phyloP scores from a whole-genome alignment of 495 filamentous ascomycete species.

The Viridothelium virens region DNA sequence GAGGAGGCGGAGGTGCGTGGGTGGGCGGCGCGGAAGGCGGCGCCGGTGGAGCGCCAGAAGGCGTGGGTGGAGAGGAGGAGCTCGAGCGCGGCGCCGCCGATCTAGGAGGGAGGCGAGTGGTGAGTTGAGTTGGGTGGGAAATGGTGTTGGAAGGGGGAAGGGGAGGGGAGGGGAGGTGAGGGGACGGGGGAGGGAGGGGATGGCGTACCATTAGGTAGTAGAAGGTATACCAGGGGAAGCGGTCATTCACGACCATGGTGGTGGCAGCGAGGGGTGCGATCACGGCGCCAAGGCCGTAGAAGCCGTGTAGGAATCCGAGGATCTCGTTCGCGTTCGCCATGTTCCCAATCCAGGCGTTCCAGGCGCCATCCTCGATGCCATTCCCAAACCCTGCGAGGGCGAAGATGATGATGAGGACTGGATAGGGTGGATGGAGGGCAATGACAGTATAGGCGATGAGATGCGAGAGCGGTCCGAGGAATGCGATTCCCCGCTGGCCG shows the following conservation, averaged over 20 bases:
- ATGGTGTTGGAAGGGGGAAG: not conserved
- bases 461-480: slow-evolving; percentile 57
- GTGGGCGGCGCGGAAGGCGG: slow-evolving; percentile 49
- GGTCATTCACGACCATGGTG: slow-evolving; percentile 44
- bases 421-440: slow-evolving; percentile 51
- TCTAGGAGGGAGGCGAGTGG: slow-evolving; percentile 31
- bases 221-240: slow-evolving; percentile 49
- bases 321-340: slow-evolving; percentile 56
- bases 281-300: slow-evolving; percentile 52
- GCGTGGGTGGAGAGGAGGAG: slow-evolving; percentile 43
- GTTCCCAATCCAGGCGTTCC: slow-evolving; percentile 59
- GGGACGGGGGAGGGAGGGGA: slow-evolving; percentile 8
- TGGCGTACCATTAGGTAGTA: slow-evolving; percentile 54
- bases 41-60: slow-evolving; percentile 63
- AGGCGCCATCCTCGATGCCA: slow-evolving; percentile 53
- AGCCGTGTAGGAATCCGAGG: slow-evolving; percentile 50
- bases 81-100: slow-evolving; percentile 58
- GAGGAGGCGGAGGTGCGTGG: slow-evolving; percentile 35
- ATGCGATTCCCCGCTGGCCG: slow-evolving; percentile 68
- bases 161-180: not conserved
- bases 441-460: slow-evolving; percentile 57
- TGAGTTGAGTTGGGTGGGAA: not conserved
- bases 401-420: slow-evolving; percentile 50
- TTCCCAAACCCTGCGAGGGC: slow-evolving; percentile 57
- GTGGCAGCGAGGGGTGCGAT: slow-evolving; percentile 52